Evolutionary conservation across 2,329 filamentous ascomycete species (phyloP).

Genomic region (Neonectria ditissima): DNA sequence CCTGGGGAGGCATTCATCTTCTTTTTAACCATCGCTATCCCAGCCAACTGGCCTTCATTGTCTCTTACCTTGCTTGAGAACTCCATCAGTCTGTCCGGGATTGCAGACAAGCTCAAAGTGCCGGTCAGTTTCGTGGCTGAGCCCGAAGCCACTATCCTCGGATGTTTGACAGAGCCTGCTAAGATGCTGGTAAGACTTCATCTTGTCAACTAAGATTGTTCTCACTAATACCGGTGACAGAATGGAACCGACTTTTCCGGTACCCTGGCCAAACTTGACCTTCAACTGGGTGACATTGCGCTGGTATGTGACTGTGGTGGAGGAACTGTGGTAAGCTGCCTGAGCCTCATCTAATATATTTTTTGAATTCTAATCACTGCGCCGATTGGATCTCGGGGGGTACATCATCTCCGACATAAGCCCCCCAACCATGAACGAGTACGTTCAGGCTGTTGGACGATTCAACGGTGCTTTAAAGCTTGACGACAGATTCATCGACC

Average conservation of each 20-base stretch:
- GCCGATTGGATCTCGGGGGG: neutral
- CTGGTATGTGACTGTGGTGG: no score
- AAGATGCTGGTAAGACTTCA: no score
- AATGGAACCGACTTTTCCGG: no score
- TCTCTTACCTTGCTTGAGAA: neutral
- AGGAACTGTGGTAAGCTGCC: neutral
- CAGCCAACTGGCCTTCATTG: neutral
- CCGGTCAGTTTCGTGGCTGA: neutral
- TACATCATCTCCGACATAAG: neutral
- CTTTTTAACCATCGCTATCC: neutral
- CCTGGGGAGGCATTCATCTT: neutral
- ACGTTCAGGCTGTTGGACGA: neutral
- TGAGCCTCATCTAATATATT: neutral
- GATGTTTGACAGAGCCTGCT: no score
- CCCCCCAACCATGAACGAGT: neutral
- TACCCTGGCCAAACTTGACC: no score
- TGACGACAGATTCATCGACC: neutral
- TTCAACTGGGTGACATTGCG: no score
- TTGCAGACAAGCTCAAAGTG: neutral
- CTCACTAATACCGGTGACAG: no score
- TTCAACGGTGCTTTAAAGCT: neutral
- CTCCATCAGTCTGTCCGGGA: neutral
- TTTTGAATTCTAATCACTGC: neutral
- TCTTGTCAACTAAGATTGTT: no score
- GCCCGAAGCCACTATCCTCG: neutral